Evolutionary conservation across 1,139 yeast species (phyloP), one percentile per base, ranked within the genome.

Genomic region (Suhomyces wounanorum): DNA sequence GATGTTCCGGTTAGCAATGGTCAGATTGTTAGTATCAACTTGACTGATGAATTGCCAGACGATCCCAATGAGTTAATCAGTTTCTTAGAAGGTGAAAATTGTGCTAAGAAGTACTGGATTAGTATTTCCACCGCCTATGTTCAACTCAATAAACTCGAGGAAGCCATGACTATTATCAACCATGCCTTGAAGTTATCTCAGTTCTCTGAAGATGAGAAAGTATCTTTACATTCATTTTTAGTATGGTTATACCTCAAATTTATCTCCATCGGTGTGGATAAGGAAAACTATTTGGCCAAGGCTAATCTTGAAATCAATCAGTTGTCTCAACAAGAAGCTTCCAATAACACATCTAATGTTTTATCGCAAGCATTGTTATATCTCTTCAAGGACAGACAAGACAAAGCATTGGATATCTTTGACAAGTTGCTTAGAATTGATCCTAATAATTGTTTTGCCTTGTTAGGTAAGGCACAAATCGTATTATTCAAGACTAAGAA

Each of bases 381-480:
- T 46, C 77, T 72, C 58, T 77, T 70, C 61, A 74, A 69, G 57
- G 82, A 73, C 58, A 77, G 78, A 54, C 80, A 79, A 49, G 89
- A 85, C 47, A 84, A 85, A 51, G 90, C 92, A 18, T 71, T 84
- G 48, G 89, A 84, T 56, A 79, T 79, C 49, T 78, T 82, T 59
- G 87, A 87, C 57, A 67, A 72, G 43, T 69, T 86, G 40, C 72
- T 84, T 54, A 78, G 79, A 55, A 68, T 66, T 30, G 76, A 79
- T 54, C 70, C 72, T 8, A 72, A 77, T 45, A 91, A 91, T 66
- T 79, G 90, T 50, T 82, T 84, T 68, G 97, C 97, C 1, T 70
- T 89, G 49, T 67, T 92, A 53, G 95, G 96, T 26, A 88, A 89
- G 61, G 99, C 98, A 1, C 89, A 92, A 55, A 76, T 90, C 26